Conservation (phyloP, 2,329 filamentous ascomycete species). For the Scolecobasidium constrictum region DNA sequence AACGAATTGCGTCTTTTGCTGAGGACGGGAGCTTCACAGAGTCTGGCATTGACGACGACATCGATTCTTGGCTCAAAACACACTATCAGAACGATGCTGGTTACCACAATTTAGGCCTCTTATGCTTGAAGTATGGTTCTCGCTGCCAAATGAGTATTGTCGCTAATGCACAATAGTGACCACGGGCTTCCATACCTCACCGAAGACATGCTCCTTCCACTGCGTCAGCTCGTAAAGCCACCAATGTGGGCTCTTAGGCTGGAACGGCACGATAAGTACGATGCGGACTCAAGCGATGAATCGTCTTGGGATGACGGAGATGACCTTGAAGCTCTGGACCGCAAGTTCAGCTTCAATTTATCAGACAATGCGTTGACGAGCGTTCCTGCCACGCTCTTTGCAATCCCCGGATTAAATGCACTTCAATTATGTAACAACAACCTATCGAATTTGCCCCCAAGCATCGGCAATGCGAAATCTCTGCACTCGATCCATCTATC, state of each 20-base stretch:
- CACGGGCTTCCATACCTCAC: not conserved
- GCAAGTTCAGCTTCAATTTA: constrained; percentile 51
- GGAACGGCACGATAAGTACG: too few relatives aligned
- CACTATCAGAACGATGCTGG: too few relatives aligned
- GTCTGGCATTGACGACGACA: constrained; percentile 44
- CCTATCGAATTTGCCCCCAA: constrained; percentile 49
- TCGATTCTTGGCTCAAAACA: too few relatives aligned
- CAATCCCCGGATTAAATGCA: constrained; percentile 49
- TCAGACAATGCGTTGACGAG: constrained; percentile 45
- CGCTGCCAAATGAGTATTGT: too few relatives aligned
- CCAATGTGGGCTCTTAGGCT: not conserved
- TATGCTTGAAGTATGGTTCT: too few relatives aligned
- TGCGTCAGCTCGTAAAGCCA: not conserved
- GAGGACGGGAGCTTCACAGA: too few relatives aligned
- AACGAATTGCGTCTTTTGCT: constrained; percentile 30
- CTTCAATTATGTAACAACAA: constrained; percentile 56
- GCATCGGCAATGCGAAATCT: constrained; percentile 46
- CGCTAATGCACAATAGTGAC: not conserved
- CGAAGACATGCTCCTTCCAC: not conserved
- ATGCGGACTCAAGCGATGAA: not conserved
- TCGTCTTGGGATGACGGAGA: constrained; percentile 22
- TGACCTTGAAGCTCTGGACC: constrained; percentile 48
- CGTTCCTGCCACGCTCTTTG: constrained; percentile 51
- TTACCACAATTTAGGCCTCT: too few relatives aligned
- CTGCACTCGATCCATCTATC: constrained; percentile 55